A percentile compares a stretch with the other conserved stretches of the same genome.
phyloP scores from a whole-genome alignment of 2,329 filamentous ascomycete genomes.

The Fonsecaea nubica region DNA sequence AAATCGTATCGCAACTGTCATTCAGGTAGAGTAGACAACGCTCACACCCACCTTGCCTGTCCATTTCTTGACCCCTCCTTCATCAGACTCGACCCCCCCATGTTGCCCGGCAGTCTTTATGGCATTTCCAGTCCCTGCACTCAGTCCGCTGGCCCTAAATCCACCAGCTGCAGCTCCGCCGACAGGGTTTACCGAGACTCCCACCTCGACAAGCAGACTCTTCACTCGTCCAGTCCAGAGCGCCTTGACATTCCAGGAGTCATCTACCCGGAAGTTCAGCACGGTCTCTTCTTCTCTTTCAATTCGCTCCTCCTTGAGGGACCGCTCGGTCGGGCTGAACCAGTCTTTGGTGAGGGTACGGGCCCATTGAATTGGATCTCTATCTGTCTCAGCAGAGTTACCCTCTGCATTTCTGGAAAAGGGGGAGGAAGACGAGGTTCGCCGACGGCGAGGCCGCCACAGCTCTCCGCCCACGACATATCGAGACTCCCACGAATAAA shows the following conservation, averaged over 20 bases:
- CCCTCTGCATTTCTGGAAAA: not conserved
- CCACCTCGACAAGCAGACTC: conserved; percentile 88
- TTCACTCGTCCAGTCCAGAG: conserved; percentile 94
- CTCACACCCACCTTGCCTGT: conserved; percentile 39
- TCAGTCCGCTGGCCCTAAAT: not conserved
- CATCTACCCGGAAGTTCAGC: conserved; percentile 86
- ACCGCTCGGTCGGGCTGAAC: conserved; percentile 44
- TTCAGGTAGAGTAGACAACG: conserved; percentile 39
- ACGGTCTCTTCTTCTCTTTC: conserved; percentile 80
- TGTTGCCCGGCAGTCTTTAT: not conserved
- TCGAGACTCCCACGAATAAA: conserved; percentile 97
- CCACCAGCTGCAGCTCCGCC: conserved; percentile 13
- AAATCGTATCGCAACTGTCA: not conserved
- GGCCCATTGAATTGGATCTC: conserved; percentile 52
- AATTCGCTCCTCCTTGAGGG: conserved; percentile 57
- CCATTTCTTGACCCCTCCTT: conserved; percentile 33
- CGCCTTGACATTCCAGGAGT: conserved; percentile 82
- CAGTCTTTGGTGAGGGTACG: conserved; percentile 49
- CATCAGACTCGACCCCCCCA: not conserved
- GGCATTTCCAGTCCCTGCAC: not conserved
- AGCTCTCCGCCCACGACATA: conserved; percentile 91
- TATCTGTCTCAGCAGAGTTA: not conserved
- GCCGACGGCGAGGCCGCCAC: conserved; percentile 68
- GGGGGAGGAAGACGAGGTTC: conserved; percentile 52
- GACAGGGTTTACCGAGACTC: conserved; percentile 75